Evolutionary conservation across 768 basidiomycete species (phyloP).

Genomic region (Lentinula lateritia): DNA sequence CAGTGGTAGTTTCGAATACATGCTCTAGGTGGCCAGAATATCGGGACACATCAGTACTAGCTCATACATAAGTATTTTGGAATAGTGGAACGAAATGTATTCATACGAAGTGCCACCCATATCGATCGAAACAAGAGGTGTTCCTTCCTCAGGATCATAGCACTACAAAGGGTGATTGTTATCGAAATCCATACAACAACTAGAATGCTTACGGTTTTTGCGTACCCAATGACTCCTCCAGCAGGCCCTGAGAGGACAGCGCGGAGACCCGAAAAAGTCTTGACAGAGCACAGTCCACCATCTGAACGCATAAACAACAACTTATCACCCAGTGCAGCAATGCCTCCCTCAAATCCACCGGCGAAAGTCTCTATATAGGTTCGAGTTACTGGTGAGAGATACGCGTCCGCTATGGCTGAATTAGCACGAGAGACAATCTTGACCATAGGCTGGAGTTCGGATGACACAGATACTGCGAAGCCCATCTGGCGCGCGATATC

Average conservation of each 20-base stretch:
- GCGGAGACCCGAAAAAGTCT: conserved; percentile 37
- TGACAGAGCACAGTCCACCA: conserved; percentile 14
- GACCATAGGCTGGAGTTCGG: conserved; percentile 27
- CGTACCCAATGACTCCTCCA: conserved; percentile 42
- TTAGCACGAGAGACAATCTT: conserved; percentile 34
- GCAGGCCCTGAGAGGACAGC: conserved; percentile 34
- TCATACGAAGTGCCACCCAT: neutral
- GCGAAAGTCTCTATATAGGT: conserved; percentile 37
- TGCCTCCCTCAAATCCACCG: conserved; percentile 27
- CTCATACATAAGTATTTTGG: conserved; percentile 22
- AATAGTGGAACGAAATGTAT: neutral
- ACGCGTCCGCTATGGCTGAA: conserved; percentile 38
- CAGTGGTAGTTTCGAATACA: conserved; percentile 40
- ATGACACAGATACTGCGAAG: conserved; percentile 37
- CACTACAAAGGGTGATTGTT: neutral
- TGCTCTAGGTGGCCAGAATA: conserved; percentile 36
- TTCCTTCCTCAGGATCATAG: conserved; percentile 16
- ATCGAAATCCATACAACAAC: neutral
- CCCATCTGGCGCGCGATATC: conserved; percentile 29
- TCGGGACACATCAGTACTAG: conserved; percentile 38
- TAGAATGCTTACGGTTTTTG: conserved; percentile 21
- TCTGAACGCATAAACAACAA: conserved; percentile 4
- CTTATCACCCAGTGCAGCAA: conserved; percentile 10
- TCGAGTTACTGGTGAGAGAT: conserved; percentile 34
- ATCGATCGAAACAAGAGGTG: conserved; percentile 20